A percentile compares a stretch with the other conserved stretches of the same genome.
phyloP scores from a whole-genome alignment of 345 rosid genomes.

The Ceriops tagal region DNA sequence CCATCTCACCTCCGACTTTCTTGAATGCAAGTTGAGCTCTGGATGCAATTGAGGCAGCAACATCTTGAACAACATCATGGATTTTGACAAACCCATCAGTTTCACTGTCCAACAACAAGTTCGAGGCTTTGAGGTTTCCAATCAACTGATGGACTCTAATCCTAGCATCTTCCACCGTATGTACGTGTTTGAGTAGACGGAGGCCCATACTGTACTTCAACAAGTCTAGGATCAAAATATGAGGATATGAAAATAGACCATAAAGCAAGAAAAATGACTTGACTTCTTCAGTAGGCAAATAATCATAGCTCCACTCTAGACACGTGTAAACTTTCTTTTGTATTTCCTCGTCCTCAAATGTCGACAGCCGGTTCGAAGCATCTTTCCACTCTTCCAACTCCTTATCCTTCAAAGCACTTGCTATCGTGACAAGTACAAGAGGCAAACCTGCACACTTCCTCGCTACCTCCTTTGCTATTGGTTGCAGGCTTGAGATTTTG shows the following conservation, averaged over 20 bases:
- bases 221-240: neutral
- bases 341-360: neutral
- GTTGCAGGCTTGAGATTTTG: neutral
- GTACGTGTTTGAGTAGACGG: neutral
- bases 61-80: slow-evolving; percentile 3
- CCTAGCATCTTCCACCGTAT: neutral
- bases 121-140: neutral
- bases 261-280: slow-evolving; percentile 5
- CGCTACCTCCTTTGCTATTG: slow-evolving; percentile 12
- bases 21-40: neutral
- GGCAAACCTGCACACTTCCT: slow-evolving; percentile 9
- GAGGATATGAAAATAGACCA: slow-evolving; percentile 2
- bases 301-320: slow-evolving; percentile 8
- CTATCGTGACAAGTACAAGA: too few species aligned
- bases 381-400: too few species aligned
- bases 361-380: neutral
- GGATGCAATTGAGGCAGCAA: neutral
- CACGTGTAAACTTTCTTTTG: too few species aligned
- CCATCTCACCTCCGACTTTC: too few species aligned
- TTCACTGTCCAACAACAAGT: neutral
- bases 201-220: slow-evolving; percentile 7
- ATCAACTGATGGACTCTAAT: neutral
- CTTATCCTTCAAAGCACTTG: too few species aligned
- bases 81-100: neutral
- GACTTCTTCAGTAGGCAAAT: neutral